Percentiles rank a stretch among this genome's conserved stretches.
Evolutionary conservation across 192 early-diverging fungal species (phyloP).

Genomic region (Mortierella hygrophila): DNA sequence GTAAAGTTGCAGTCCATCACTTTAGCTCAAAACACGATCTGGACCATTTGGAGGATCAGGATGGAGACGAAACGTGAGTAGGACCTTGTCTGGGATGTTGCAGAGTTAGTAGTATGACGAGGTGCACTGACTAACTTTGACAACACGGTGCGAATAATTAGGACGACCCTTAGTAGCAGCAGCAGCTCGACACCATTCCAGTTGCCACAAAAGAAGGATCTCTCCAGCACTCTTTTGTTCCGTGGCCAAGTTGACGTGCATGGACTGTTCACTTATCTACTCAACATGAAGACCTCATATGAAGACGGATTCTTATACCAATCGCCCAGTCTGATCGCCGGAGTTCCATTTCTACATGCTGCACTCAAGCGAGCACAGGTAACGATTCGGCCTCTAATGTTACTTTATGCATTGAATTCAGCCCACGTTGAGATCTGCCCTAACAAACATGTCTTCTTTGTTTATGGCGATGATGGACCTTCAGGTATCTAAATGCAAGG

Average conservation of each 20-base stretch:
- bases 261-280: constrained; percentile 35
- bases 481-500: constrained; percentile 41
- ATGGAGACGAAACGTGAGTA: neutral
- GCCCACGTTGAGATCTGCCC: too few species aligned
- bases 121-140: neutral
- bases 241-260: constrained; percentile 27
- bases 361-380: constrained; percentile 35
- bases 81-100: too few species aligned
- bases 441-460: neutral
- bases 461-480: neutral
- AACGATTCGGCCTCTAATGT: neutral
- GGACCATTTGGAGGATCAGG: constrained; percentile 10
- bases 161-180: neutral
- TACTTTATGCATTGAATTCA: too few species aligned
- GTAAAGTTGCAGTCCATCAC: constrained; percentile 21
- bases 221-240: constrained; percentile 35
- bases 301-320: constrained; percentile 48
- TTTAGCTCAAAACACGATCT: constrained; percentile 50
- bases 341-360: constrained; percentile 38
- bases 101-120: neutral
- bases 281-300: constrained; percentile 31
- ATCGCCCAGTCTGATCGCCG: constrained; percentile 36
- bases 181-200: neutral
- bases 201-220: constrained; percentile 4
- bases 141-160: neutral